Evolutionary conservation across 2,329 filamentous ascomycete species (phyloP).

Genomic region (Aspergillus ibericus): DNA sequence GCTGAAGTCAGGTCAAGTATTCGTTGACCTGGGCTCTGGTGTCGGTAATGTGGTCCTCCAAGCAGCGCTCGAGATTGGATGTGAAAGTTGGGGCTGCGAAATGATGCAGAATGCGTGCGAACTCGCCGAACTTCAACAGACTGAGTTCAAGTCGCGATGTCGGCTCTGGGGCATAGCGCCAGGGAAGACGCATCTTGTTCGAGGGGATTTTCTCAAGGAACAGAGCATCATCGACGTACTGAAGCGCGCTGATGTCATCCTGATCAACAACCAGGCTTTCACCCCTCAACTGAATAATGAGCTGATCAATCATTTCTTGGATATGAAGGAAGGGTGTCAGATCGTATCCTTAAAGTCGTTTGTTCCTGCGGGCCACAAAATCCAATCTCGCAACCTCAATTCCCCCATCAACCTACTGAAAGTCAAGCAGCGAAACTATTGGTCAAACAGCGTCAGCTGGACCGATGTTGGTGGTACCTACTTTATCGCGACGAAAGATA

Average conservation of each 20-base stretch:
- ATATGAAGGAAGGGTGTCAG: constrained; percentile 85
- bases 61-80: constrained; percentile 87
- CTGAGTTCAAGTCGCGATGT: constrained; percentile 82
- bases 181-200: constrained; percentile 75
- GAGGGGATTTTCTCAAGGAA: constrained; percentile 80
- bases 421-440: constrained; percentile 71
- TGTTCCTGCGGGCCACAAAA: constrained; percentile 75
- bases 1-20: constrained; percentile 79
- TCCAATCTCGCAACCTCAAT: constrained; percentile 71
- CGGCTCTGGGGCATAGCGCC: constrained; percentile 83
- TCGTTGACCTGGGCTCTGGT: constrained; percentile 92
- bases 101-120: constrained; percentile 90
- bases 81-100: constrained; percentile 94
- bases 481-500: constrained; percentile 81
- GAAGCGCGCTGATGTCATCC: constrained; percentile 84
- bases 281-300: constrained; percentile 81
- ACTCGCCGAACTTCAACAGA: constrained; percentile 74
- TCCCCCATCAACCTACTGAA: constrained; percentile 79
- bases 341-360: constrained; percentile 93
- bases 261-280: constrained; percentile 98
- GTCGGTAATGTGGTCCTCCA: constrained; percentile 96
- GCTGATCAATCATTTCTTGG: constrained; percentile 84
- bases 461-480: constrained; percentile 80
- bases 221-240: constrained; percentile 69
- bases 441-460: constrained; percentile 78